Evolutionary conservation across 1,284 basidiomycete species (phyloP).

Genomic region (Microbotryomycetes sp.): DNA sequence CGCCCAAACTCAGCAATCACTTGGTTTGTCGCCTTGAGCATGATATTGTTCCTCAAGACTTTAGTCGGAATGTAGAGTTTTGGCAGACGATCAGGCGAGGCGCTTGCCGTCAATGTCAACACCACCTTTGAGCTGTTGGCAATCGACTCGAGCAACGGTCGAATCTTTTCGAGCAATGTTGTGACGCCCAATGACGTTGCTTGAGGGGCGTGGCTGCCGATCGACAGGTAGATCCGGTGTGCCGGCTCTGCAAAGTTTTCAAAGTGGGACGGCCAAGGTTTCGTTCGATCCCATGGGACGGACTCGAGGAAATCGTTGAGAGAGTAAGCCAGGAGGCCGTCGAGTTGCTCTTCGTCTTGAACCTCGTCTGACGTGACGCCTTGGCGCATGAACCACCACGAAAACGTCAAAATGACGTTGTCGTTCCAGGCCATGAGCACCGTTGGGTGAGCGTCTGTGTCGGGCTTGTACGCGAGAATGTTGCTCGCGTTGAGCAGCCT

Average conservation of each 20-base stretch:
- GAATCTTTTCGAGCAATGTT: background rate
- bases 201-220: conserved; percentile 1
- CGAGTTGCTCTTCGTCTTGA: background rate
- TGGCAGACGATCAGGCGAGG: background rate
- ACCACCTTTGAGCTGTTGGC: background rate
- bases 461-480: background rate
- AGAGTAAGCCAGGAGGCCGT: background rate
- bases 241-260: background rate
- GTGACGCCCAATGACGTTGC: background rate
- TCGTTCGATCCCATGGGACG: background rate
- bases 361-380: background rate
- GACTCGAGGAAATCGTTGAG: conserved; percentile 1
- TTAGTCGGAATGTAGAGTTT: background rate
- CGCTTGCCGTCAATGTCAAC: background rate
- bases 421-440: background rate
- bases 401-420: background rate
- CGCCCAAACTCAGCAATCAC: background rate
- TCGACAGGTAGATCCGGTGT: background rate
- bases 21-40: background rate
- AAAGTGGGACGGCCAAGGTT: background rate
- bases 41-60: conserved; percentile 1
- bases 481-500: background rate
- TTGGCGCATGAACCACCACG: background rate
- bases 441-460: background rate
- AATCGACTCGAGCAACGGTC: background rate